Conservation (phyloP, 1,139 yeast genomes). For the Hyphopichia fennica region DNA sequence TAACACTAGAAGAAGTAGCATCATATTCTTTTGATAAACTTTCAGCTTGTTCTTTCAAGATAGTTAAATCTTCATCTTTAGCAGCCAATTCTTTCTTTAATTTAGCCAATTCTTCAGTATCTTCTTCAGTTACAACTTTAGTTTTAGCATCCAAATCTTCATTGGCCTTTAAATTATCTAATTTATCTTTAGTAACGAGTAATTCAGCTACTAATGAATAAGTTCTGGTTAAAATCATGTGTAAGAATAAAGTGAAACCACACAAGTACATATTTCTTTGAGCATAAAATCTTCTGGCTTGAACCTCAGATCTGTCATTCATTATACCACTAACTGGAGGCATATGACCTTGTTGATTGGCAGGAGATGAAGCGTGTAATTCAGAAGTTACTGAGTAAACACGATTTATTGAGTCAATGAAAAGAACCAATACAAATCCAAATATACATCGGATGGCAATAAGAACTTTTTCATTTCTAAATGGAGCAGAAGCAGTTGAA, state of each 20-base stretch:
- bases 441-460: slow-evolving; percentile 79
- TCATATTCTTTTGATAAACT: slow-evolving; percentile 67
- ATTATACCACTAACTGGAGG: slow-evolving; percentile 23
- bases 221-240: slow-evolving; percentile 85
- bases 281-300: slow-evolving; percentile 89
- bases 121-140: slow-evolving; percentile 16
- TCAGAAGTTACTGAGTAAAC: slow-evolving; percentile 73
- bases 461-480: slow-evolving; percentile 69
- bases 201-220: slow-evolving; percentile 78
- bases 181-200: slow-evolving; percentile 56
- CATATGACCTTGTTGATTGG: slow-evolving; percentile 15
- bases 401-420: slow-evolving; percentile 85
- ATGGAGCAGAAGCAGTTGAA: slow-evolving; percentile 63
- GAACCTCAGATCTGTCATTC: slow-evolving; percentile 73
- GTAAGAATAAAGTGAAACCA: slow-evolving; percentile 90
- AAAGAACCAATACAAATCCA: slow-evolving; percentile 80
- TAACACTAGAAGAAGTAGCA: slow-evolving; percentile 21
- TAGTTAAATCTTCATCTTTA: slow-evolving; percentile 63
- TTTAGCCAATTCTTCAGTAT: slow-evolving; percentile 40
- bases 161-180: slow-evolving; percentile 47
- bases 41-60: slow-evolving; percentile 70
- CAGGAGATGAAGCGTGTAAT: slow-evolving; percentile 32
- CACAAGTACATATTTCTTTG: slow-evolving; percentile 97
- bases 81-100: slow-evolving; percentile 57
- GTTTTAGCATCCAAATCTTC: slow-evolving; percentile 11